phyloP scores from a whole-genome alignment of 1,139 yeast species.

The Sugiyamaella paludigena region DNA sequence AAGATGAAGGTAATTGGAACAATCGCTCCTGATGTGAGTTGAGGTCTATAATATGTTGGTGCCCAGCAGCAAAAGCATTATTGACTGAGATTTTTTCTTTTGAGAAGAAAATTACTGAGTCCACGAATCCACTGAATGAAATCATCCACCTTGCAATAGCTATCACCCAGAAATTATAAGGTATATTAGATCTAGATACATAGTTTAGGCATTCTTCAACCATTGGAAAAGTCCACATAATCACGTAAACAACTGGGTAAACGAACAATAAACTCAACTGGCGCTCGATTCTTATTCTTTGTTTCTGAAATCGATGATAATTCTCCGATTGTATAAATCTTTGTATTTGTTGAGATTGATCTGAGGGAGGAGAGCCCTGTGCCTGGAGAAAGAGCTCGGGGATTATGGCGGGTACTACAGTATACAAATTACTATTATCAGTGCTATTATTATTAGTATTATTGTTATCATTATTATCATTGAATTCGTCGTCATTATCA shows the following conservation, averaged over 20 bases:
- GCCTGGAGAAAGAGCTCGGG: neutral
- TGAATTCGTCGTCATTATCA: no score
- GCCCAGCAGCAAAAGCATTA: neutral
- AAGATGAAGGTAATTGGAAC: neutral
- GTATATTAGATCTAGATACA: conserved; percentile 24
- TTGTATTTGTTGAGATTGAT: conserved; percentile 4
- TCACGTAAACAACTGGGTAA: conserved; percentile 72
- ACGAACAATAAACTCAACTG: conserved; percentile 75
- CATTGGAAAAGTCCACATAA: conserved; percentile 76
- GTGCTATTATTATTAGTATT: neutral
- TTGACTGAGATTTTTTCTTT: conserved; percentile 13
- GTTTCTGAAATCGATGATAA: conserved; percentile 37
- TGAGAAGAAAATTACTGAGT: conserved; percentile 21
- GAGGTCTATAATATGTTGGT: no score
- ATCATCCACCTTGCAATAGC: conserved; percentile 69
- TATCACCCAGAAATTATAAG: conserved; percentile 50
- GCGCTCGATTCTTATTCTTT: conserved; percentile 61
- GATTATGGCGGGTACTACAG: neutral
- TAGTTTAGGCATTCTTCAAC: conserved; percentile 34
- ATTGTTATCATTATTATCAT: no score
- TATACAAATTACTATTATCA: neutral
- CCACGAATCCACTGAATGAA: conserved; percentile 45
- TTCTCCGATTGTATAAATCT: conserved; percentile 21
- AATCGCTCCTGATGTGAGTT: neutral
- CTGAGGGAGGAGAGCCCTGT: neutral